These are phyloP conservation scores for Cadophora luteo-olivacea DNA, from an alignment of 2,329 filamentous ascomycete genomes.

Conservation along the genomic window DNA sequence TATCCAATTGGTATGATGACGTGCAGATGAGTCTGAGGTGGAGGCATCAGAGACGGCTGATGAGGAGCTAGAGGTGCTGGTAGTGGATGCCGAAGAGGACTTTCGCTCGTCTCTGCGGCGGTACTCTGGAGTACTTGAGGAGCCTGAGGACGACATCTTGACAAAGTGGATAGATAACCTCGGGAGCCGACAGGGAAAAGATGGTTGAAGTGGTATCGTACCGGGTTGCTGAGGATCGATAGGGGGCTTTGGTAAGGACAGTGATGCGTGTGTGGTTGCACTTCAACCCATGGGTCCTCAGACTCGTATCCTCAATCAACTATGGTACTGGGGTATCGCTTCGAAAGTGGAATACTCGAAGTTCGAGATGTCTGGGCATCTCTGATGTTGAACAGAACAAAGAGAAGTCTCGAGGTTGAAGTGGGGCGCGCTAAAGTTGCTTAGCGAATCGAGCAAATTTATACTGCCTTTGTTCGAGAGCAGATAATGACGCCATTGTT, in stretches of 20 bases:
- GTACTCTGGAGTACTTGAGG: background rate
- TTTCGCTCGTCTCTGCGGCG: background rate
- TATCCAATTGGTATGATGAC: constrained; percentile 9
- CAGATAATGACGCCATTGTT: background rate
- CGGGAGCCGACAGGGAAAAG: background rate
- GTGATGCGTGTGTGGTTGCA: background rate
- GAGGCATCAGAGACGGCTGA: background rate
- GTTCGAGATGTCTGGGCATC: background rate
- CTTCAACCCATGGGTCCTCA: background rate
- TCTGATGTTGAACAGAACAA: background rate
- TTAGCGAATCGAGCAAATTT: background rate
- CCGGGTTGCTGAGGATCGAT: background rate
- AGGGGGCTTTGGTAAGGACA: background rate
- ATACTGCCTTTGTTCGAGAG: background rate
- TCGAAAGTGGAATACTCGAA: background rate
- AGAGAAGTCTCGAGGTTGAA: background rate
- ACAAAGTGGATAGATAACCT: background rate
- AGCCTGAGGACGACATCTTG: background rate
- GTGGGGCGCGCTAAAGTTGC: background rate
- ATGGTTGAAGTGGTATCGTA: background rate
- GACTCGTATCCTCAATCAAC: background rate
- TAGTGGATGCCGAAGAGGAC: background rate
- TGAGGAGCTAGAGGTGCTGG: background rate
- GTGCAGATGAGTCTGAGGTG: background rate
- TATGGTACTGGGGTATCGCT: background rate